Conservation (phyloP, 2,329 filamentous ascomycete genomes). For the Stromatinia cepivora region DNA sequence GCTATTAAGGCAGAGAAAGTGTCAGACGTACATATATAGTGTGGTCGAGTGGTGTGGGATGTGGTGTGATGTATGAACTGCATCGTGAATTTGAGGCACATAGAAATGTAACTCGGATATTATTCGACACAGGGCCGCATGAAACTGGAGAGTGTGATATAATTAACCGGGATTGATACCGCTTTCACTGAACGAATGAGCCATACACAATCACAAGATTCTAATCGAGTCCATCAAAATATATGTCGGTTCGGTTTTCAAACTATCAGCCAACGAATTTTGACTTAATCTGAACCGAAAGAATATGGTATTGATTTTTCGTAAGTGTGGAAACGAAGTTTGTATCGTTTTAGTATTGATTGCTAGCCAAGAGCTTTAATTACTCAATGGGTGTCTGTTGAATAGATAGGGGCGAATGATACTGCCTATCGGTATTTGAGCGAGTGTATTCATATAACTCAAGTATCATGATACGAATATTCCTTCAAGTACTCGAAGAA, state of each 20-base stretch:
- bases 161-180: not conserved
- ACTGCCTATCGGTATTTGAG: not conserved
- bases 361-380: not conserved
- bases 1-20: not conserved
- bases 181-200: not conserved
- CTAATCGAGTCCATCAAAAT: not conserved
- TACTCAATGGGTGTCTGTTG: not conserved
- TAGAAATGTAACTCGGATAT: too few species aligned
- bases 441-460: not conserved
- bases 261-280: not conserved
- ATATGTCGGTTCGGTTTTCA: not conserved
- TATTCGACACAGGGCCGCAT: not conserved
- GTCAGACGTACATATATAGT: not conserved
- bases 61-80: not conserved
- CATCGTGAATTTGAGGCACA: not conserved
- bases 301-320: not conserved
- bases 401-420: not conserved
- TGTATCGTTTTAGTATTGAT: not conserved
- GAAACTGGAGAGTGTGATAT: not conserved
- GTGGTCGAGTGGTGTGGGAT: not conserved
- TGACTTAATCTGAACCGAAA: not conserved
- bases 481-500: not conserved
- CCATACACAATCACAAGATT: too few species aligned
- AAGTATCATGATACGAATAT: not conserved
- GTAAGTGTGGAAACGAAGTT: not conserved